Evolutionary conservation across 140 eudicot genomes (phyloP).

Genomic region (Anethum foeniculum): DNA sequence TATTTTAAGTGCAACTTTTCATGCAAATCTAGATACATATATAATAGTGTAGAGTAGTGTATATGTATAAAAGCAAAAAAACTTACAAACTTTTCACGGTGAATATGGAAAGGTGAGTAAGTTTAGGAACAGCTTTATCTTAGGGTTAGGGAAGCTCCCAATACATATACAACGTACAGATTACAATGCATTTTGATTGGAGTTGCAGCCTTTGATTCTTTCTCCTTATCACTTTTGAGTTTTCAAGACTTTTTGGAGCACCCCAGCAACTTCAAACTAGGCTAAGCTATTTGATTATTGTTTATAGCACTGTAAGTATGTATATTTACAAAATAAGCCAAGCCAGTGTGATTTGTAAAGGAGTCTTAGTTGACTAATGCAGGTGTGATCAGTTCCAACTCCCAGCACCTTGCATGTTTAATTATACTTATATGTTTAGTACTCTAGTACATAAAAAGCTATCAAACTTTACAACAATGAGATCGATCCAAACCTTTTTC

Average conservation of each 20-base stretch:
- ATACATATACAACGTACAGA: background rate
- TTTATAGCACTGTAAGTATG: background rate
- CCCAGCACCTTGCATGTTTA: background rate
- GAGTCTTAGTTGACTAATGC: background rate
- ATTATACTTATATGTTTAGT: background rate
- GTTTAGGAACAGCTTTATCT: slow-evolving; percentile 5
- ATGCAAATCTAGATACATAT: background rate
- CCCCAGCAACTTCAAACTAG: background rate
- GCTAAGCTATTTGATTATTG: background rate
- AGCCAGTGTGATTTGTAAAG: background rate
- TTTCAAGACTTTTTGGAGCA: background rate
- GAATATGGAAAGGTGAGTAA: background rate
- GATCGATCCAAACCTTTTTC: slow-evolving; percentile 9
- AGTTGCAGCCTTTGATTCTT: background rate
- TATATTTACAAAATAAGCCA: background rate
- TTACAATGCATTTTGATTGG: background rate
- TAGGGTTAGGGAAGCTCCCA: slow-evolving; percentile 1
- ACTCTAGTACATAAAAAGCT: background rate
- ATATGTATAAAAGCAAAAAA: background rate
- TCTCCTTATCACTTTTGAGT: background rate
- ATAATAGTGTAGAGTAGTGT: background rate
- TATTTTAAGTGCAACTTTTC: background rate
- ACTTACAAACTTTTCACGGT: background rate
- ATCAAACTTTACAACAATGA: slow-evolving; percentile 8
- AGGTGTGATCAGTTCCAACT: background rate